These are phyloP conservation scores for Arthroderma uncinatum DNA, from an alignment of 2,329 filamentous ascomycete genomes.

Conservation along the genomic window DNA sequence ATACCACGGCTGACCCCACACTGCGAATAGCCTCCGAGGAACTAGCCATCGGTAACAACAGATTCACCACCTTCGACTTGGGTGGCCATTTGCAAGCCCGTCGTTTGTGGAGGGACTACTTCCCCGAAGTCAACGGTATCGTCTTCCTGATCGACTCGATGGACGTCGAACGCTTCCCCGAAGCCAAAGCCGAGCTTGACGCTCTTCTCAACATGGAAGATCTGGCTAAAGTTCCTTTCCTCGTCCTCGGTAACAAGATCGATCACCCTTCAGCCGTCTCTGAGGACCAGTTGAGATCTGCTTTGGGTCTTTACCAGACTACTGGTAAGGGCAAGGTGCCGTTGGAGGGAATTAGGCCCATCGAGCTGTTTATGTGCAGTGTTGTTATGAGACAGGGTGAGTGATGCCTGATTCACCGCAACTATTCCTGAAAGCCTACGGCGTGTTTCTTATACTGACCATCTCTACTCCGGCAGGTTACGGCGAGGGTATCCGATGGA, in stretches of 20 bases:
- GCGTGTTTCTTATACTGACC: background rate
- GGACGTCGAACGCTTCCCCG: constrained; percentile 85
- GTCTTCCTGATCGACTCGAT: constrained; percentile 98
- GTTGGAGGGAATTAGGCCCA: constrained; percentile 80
- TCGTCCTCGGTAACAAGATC: constrained; percentile 98
- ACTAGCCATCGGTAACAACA: constrained; percentile 81
- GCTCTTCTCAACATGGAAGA: constrained; percentile 95
- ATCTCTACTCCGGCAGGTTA: constrained; percentile 46
- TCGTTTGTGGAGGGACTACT: constrained; percentile 93
- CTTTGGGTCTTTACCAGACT: constrained; percentile 88
- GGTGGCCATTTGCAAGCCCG: constrained; percentile 91
- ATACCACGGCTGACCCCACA: background rate
- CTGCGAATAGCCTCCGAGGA: constrained; percentile 66
- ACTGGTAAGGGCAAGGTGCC: constrained; percentile 93
- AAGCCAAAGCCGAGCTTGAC: constrained; percentile 95
- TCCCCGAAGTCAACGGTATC: constrained; percentile 90
- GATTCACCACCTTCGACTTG: constrained; percentile 89
- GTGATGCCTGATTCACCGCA: constrained; percentile 22
- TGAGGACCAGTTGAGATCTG: constrained; percentile 87
- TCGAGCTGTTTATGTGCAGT: constrained; percentile 98
- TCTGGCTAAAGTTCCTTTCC: constrained; percentile 85
- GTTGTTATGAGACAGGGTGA: constrained; percentile 92
- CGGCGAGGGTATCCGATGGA: constrained; percentile 80
- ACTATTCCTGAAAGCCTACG: no score
- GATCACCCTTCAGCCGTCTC: constrained; percentile 92